These are phyloP conservation scores for Cyclotella baltica DNA, from an alignment of 108 stramenopile species.

Conservation along the genomic window DNA sequence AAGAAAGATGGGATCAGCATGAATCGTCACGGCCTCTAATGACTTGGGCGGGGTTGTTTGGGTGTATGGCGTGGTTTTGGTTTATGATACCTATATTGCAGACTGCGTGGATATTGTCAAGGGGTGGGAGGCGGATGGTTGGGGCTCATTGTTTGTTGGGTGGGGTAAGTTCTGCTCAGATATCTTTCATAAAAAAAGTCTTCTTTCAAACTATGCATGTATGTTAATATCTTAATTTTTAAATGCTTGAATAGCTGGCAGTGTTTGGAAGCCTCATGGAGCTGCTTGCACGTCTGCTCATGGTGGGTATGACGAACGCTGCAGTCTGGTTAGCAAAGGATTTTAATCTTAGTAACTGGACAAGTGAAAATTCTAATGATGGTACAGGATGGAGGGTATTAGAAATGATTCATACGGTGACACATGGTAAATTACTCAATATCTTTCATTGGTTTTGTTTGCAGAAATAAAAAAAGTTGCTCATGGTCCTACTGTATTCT, in stretches of 20 bases:
- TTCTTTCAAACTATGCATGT: neutral
- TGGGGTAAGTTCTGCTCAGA: constrained; percentile 21
- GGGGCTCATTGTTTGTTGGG: constrained; percentile 64
- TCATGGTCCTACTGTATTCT: neutral
- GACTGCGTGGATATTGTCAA: constrained; percentile 66
- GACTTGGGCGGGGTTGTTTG: constrained; percentile 51
- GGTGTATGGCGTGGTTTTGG: constrained; percentile 69
- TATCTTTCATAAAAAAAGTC: neutral
- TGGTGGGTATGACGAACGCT: constrained; percentile 60
- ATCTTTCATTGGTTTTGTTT: neutral
- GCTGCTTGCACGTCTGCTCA: constrained; percentile 63
- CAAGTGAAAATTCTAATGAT: constrained; percentile 38
- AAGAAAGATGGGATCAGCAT: constrained; percentile 55
- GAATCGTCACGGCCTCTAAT: constrained; percentile 15
- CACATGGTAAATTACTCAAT: neutral
- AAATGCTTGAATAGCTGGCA: constrained; percentile 42
- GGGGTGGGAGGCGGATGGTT: constrained; percentile 58
- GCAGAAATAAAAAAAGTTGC: neutral
- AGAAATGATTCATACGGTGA: constrained; percentile 69
- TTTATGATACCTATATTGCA: constrained; percentile 75
- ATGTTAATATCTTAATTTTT: neutral
- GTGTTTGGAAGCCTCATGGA: constrained; percentile 71
- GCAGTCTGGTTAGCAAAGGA: constrained; percentile 60
- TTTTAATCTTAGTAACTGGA: constrained; percentile 79
- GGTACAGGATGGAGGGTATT: constrained; percentile 74